Evolutionary conservation across 1,284 basidiomycete genomes (phyloP).

Genomic region (Boletus sp.): DNA sequence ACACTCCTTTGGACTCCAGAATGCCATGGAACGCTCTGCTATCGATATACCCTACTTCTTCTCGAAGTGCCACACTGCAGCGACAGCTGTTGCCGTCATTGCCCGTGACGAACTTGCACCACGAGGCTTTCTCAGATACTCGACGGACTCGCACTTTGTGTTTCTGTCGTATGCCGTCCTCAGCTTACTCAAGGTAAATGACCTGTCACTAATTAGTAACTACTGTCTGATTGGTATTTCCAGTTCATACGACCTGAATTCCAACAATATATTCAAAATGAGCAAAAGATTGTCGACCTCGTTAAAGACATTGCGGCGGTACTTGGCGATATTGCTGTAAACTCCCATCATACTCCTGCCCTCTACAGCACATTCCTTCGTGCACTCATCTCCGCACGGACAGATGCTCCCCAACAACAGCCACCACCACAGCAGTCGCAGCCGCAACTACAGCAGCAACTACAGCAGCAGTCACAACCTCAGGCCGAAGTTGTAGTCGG

Average conservation of each 20-base stretch:
- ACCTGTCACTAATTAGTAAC: background rate
- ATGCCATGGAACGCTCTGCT: conserved; percentile 75
- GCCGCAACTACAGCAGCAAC: conserved; percentile 8
- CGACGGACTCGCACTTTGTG: conserved; percentile 90
- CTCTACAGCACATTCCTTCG: conserved; percentile 85
- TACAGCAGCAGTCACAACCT: conserved; percentile 17
- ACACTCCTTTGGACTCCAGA: conserved; percentile 94
- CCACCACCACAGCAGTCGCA: conserved; percentile 4
- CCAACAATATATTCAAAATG: conserved; percentile 69
- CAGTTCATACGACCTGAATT: conserved; percentile 82
- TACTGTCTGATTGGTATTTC: conserved; percentile 10
- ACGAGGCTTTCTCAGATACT: conserved; percentile 74
- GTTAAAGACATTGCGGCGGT: conserved; percentile 79
- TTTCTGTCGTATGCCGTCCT: conserved; percentile 86
- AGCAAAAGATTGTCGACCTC: conserved; percentile 65
- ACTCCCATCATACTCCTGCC: conserved; percentile 76
- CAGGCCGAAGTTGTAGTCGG: conserved; percentile 22
- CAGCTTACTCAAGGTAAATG: conserved; percentile 77
- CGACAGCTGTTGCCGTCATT: conserved; percentile 63
- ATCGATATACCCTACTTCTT: conserved; percentile 86
- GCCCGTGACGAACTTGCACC: conserved; percentile 77
- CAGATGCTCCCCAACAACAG: conserved; percentile 36
- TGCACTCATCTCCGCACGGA: conserved; percentile 66
- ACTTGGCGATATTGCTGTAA: conserved; percentile 71
- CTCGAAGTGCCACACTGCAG: conserved; percentile 74